A percentile compares a stretch with the other conserved stretches of the same genome.
Conservation (phyloP, 345 rosid species). For the Eucalyptus dawsonii region DNA sequence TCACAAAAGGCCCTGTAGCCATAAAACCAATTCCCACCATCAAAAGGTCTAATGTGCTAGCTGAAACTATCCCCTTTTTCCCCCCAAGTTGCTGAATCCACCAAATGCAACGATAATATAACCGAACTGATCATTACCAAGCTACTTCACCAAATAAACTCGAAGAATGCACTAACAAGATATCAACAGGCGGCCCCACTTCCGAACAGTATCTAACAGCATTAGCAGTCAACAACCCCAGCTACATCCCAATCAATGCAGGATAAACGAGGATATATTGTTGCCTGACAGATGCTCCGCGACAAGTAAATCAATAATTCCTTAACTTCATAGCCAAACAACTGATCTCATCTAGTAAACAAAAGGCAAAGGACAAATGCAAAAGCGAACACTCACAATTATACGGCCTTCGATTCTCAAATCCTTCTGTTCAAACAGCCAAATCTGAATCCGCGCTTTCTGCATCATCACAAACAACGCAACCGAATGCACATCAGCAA, state of each 20-base stretch:
- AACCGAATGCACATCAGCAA: not conserved
- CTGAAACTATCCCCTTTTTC: not conserved
- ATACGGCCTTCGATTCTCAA: slow-evolving; percentile 77
- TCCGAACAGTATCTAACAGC: not conserved
- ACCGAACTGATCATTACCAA: not conserved
- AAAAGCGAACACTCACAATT: slow-evolving; percentile 22
- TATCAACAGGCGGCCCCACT: not conserved
- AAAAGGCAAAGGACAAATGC: not conserved
- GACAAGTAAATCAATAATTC: not conserved
- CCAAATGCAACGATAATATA: not conserved
- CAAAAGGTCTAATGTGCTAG: not conserved
- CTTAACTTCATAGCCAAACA: not conserved
- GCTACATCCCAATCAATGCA: not conserved
- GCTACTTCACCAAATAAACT: not conserved
- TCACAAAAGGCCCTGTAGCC: not conserved
- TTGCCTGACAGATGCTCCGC: not conserved
- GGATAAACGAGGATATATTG: not conserved
- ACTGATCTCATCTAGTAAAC: not conserved
- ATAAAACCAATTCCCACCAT: not conserved
- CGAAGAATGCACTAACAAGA: not conserved
- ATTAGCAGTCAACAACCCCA: not conserved
- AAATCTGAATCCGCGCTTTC: slow-evolving; percentile 98
- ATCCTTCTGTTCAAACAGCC: slow-evolving; percentile 97
- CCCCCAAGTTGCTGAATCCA: not conserved
- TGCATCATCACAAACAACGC: not conserved